Evolutionary conservation across 768 basidiomycete genomes (phyloP).

Genomic region (Myochromella boudieri): DNA sequence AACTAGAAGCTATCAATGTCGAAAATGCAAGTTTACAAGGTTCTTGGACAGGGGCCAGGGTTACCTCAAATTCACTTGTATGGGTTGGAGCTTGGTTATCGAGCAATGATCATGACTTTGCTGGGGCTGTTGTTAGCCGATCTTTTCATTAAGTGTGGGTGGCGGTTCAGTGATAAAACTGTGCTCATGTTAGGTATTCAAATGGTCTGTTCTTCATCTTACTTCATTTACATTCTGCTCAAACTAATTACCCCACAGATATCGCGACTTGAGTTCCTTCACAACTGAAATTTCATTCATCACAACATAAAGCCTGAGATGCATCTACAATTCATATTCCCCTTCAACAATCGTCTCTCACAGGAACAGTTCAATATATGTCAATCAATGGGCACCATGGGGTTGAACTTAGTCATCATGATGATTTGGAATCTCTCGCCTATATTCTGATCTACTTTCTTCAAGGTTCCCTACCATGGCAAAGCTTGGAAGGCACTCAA

Average conservation of each 20-base stretch:
- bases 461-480: conserved; percentile 76
- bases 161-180: conserved; percentile 2
- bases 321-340: too few relatives aligned
- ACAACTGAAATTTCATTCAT: neutral
- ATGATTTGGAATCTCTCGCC: conserved; percentile 80
- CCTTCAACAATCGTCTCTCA: too few relatives aligned
- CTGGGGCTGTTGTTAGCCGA: conserved; percentile 28
- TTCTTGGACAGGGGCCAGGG: conserved; percentile 66
- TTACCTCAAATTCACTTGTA: conserved; percentile 78
- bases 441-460: conserved; percentile 90
- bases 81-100: conserved; percentile 49
- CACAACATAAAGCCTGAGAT: conserved; percentile 2
- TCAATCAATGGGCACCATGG: conserved; percentile 39
- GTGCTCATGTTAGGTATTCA: neutral
- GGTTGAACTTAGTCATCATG: conserved; percentile 77
- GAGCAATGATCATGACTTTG: conserved; percentile 64
- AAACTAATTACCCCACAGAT: too few relatives aligned
- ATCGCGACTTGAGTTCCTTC: neutral
- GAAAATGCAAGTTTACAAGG: conserved; percentile 78
- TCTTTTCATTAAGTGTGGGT: neutral
- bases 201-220: conserved; percentile 2
- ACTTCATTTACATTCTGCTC: too few relatives aligned
- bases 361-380: neutral
- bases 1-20: conserved; percentile 36
- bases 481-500: neutral